Conservation (phyloP, 371 early-diverging fungal species). For the Haplosporangium sp. region DNA sequence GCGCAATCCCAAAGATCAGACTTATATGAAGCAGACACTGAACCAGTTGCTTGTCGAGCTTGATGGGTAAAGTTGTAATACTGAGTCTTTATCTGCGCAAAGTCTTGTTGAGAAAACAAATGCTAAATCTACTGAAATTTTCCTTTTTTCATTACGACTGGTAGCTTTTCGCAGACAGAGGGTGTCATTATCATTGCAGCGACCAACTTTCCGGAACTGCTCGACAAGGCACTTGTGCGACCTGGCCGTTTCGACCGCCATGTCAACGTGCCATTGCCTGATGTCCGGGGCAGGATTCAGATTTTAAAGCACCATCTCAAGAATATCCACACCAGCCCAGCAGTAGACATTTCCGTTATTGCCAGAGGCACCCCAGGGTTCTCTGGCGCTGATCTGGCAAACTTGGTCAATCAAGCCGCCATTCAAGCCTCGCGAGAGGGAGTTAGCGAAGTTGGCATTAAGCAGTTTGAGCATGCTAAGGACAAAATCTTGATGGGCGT, state of each 20-base stretch:
- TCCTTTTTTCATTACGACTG: background rate
- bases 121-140: background rate
- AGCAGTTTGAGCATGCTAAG: slow-evolving; percentile 95
- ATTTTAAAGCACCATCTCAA: slow-evolving; percentile 94
- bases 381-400: slow-evolving; percentile 98
- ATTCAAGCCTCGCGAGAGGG: slow-evolving; percentile 91
- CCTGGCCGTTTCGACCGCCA: slow-evolving; percentile 98
- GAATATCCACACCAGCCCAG: slow-evolving; percentile 67
- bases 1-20: slow-evolving; percentile 93
- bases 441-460: slow-evolving; percentile 73
- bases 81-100: too few species aligned
- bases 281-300: slow-evolving; percentile 93
- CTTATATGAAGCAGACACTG: slow-evolving; percentile 95
- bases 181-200: slow-evolving; percentile 98
- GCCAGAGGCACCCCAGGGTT: slow-evolving; percentile 98
- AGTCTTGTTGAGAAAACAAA: too few species aligned
- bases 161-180: slow-evolving; percentile 85
- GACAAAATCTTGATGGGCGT: slow-evolving; percentile 98
- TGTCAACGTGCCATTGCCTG: slow-evolving; percentile 96
- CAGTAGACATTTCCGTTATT: slow-evolving; percentile 85
- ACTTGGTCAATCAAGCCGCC: slow-evolving; percentile 95
- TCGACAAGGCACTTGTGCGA: slow-evolving; percentile 97
- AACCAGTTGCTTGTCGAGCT: slow-evolving; percentile 97
- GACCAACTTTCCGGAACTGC: slow-evolving; percentile 98
- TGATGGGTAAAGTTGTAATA: slow-evolving; percentile 76